A percentile compares a stretch with the other conserved stretches of the same genome.
Evolutionary conservation across 192 early-diverging fungal genomes (phyloP).

Genomic region (Linnemannia exigua): DNA sequence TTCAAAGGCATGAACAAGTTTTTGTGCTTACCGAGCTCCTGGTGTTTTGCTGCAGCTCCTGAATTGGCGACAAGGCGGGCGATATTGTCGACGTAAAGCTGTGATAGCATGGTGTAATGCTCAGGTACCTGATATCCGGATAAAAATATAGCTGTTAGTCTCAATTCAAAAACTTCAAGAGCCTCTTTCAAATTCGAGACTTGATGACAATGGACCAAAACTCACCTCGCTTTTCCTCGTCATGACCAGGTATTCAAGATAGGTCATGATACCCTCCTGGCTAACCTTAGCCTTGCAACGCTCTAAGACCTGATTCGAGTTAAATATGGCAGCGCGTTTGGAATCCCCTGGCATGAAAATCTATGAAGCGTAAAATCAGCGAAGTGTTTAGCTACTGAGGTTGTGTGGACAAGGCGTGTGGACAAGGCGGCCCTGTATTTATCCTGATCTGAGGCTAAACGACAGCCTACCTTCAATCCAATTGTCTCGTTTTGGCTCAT

Average conservation of each 20-base stretch:
- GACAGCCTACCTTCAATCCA: constrained; percentile 57
- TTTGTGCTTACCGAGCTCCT: constrained; percentile 3
- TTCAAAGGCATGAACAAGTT: no score
- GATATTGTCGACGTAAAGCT: constrained; percentile 38
- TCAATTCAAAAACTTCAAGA: not conserved
- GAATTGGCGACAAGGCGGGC: not conserved
- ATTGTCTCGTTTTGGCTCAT: constrained; percentile 56
- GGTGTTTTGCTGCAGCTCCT: not conserved
- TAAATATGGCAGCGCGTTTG: constrained; percentile 49
- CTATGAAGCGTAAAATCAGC: constrained; percentile 11
- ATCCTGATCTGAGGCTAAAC: not conserved
- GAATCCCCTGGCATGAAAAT: constrained; percentile 56
- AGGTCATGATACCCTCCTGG: constrained; percentile 48
- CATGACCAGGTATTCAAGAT: constrained; percentile 69
- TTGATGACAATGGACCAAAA: not conserved
- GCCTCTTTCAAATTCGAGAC: not conserved
- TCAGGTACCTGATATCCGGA: constrained; percentile 13
- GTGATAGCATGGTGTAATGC: constrained; percentile 28
- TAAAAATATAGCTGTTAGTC: not conserved
- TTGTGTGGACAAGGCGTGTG: no score
- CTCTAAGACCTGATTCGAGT: constrained; percentile 48
- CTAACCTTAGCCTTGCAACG: constrained; percentile 47
- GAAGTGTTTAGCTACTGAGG: not conserved
- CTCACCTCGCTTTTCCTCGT: constrained; percentile 60
- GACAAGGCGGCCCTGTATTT: not conserved